A percentile compares a stretch with the other conserved stretches of the same genome.
phyloP scores from a whole-genome alignment of 2,329 filamentous ascomycete genomes.

The Colletotrichum camelliae region DNA sequence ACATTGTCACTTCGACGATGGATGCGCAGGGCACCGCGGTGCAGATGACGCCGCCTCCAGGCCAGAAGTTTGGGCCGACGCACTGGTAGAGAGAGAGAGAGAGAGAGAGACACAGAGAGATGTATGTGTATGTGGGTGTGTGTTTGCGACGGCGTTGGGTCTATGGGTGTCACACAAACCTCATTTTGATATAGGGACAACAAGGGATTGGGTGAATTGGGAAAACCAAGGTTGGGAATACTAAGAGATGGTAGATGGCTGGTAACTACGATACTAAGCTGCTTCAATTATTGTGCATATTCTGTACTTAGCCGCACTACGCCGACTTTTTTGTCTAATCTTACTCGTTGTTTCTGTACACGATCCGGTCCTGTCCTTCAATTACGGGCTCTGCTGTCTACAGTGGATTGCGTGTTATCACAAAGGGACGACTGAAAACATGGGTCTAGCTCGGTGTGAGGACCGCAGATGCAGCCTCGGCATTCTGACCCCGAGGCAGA shows the following conservation, averaged over 20 bases:
- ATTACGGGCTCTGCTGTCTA: too few species aligned
- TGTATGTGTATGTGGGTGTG: neutral
- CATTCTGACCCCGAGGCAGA: neutral
- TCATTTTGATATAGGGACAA: neutral
- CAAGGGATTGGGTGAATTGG: neutral
- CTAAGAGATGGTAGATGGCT: neutral
- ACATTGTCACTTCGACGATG: slow-evolving; percentile 63
- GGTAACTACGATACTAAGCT: neutral
- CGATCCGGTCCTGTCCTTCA: too few species aligned
- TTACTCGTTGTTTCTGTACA: neutral
- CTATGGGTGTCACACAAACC: neutral
- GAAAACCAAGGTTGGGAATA: neutral
- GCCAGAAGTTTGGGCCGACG: slow-evolving; percentile 66
- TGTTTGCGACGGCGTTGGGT: neutral
- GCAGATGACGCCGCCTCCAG: slow-evolving; percentile 55
- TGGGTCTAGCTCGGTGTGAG: neutral
- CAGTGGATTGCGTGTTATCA: too few species aligned
- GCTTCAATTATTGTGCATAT: slow-evolving; percentile 8
- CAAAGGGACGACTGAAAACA: too few species aligned
- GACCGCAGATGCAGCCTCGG: neutral
- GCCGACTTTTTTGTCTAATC: neutral
- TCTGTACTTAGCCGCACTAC: neutral
- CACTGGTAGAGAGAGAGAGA: slow-evolving; percentile 47
- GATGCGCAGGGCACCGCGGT: slow-evolving; percentile 66
- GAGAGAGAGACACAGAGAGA: neutral